phyloP scores from a whole-genome alignment of 768 basidiomycete genomes.

The Xanthoconium stramineum region DNA sequence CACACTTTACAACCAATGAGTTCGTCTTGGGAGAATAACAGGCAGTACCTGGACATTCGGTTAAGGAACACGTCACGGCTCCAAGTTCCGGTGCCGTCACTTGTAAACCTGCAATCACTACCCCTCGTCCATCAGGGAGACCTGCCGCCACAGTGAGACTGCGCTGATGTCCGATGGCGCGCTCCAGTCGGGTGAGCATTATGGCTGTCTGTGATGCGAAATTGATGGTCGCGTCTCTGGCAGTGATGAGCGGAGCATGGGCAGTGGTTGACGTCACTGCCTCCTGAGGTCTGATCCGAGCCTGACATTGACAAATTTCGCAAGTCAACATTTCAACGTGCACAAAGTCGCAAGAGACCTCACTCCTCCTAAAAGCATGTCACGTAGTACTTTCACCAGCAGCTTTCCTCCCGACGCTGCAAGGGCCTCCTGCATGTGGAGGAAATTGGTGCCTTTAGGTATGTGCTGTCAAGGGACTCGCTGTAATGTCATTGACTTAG shows the following conservation, averaged over 20 bases:
- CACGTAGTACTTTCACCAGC: constrained; percentile 66
- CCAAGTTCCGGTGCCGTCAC: constrained; percentile 5
- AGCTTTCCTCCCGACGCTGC: constrained; percentile 65
- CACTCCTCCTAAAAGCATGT: constrained; percentile 58
- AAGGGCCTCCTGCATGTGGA: constrained; percentile 52
- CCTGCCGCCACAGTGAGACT: constrained; percentile 17
- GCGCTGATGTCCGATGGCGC: constrained; percentile 30
- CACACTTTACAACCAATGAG: constrained; percentile 54
- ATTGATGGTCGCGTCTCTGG: constrained; percentile 12
- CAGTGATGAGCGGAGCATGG: constrained; percentile 44
- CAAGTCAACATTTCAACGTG: neutral
- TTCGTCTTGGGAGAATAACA: constrained; percentile 38
- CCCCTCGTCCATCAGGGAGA: constrained; percentile 28
- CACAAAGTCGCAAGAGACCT: constrained; percentile 4
- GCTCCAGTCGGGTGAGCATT: constrained; percentile 21
- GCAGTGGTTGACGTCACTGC: constrained; percentile 29
- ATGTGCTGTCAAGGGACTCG: constrained; percentile 42
- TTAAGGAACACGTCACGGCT: neutral
- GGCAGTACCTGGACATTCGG: constrained; percentile 40
- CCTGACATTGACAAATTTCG: constrained; percentile 35
- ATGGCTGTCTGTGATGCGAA: constrained; percentile 22
- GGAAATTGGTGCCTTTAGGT: constrained; percentile 50
- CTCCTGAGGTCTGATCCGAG: constrained; percentile 46
- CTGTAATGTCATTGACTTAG: neutral
- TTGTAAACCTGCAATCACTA: constrained; percentile 21